Base-by-base conservation (phyloP, 768 basidiomycete genomes). In the Leccinum subgranulosum region DNA sequence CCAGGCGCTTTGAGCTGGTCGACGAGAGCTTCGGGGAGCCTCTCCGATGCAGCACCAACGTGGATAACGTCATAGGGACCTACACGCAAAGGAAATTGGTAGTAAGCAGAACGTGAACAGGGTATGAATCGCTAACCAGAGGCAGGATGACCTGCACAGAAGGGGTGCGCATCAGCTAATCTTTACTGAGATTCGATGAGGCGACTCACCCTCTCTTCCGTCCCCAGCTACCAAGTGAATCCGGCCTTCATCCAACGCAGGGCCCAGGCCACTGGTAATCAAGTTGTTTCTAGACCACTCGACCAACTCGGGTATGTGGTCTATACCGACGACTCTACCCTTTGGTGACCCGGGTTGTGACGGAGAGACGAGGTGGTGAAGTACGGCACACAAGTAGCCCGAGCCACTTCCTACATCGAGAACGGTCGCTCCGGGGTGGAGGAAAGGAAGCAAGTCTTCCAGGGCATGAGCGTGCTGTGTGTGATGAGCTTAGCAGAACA, bases 381-480 rank as follows among this genome's bases (percentile, higher is more conserved):
- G 75, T 2, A 96, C 88, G 0, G 89, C 92, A n/a, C 75, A 75
- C 28, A 92, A 83, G 69, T 96, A 97, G 1, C 92, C 94, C 0
- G 89, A 92, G 21, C 94, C 94, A 39, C 86, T 87, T 12, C 94
- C 94, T 4, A 98, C 85, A 66, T 98, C 96, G 29, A 99, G 86
- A 1, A 95, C 88, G 34, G 80, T 82, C 1, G 85, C 77, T 0
- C 89, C 90, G 0, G 85, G 85, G 19, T 77, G 74, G 19, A 98
- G 79, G 66, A 84, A 86, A 0, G 87, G 82, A 3, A 91, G 77
- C 11, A 97, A 81, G 57, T 89, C 81, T 66, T 95, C 88, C 3
- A 82, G 69, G 0, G 96, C 94, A 59, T 94, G 85, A 0, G 93
- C 94, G 60, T 97, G 94, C 89, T 90, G 51, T n/a, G 29, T 8